A percentile compares a stretch with the other conserved stretches of the same genome.
Evolutionary conservation across 2,329 filamentous ascomycete genomes (phyloP).

Genomic region (Rhynchosporium agropyri): DNA sequence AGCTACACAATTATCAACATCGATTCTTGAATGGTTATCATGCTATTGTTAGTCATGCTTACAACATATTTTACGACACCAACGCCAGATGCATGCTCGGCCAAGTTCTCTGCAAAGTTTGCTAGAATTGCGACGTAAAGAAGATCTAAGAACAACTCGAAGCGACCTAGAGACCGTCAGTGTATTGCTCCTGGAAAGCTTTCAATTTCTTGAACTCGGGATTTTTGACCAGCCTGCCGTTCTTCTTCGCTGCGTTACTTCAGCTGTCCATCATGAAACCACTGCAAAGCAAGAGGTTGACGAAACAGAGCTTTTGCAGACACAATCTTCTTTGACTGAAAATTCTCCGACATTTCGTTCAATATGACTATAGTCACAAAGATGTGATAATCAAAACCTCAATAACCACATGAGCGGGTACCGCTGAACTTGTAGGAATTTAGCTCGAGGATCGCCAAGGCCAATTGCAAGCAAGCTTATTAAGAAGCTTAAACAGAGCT

Average conservation of each 20-base stretch:
- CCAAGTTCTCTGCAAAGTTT: conserved; percentile 52
- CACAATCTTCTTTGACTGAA: conserved; percentile 14
- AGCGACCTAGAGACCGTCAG: conserved; percentile 41
- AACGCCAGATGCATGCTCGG: conserved; percentile 49
- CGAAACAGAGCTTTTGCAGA: conserved; percentile 22
- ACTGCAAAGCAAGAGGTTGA: conserved; percentile 29
- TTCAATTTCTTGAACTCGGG: neutral
- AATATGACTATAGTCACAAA: neutral
- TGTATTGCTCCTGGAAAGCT: neutral
- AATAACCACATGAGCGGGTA: neutral
- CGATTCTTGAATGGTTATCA: neutral
- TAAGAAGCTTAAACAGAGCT: conserved; percentile 8
- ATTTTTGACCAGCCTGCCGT: conserved; percentile 34
- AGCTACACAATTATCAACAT: conserved; percentile 35
- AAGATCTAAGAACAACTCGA: conserved; percentile 54
- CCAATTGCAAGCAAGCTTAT: neutral
- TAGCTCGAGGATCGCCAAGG: conserved; percentile 3
- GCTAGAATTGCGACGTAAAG: conserved; percentile 55
- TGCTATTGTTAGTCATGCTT: neutral
- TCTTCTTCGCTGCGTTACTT: conserved; percentile 23
- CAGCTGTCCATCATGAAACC: conserved; percentile 26
- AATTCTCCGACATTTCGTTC: conserved; percentile 16
- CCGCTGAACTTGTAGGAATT: neutral
- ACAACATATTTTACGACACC: conserved; percentile 51
- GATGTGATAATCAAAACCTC: neutral